Percentiles rank a stretch among this genome's conserved stretches.
Conservation (phyloP, 169 alveolate species). For the Eimeria tenella region DNA sequence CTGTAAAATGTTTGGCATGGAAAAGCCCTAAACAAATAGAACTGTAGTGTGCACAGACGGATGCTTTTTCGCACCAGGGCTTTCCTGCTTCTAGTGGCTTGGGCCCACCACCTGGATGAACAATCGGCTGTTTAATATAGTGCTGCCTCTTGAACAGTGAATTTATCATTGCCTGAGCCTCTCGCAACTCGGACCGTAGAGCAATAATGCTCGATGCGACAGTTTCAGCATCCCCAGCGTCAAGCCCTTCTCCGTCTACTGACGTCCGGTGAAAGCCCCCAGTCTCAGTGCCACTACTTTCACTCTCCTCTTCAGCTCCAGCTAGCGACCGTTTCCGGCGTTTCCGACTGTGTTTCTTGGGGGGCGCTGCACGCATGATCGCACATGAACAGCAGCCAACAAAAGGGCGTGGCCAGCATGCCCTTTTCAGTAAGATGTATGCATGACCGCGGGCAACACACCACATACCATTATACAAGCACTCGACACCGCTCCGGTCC, state of each 20-base stretch:
- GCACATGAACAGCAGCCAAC: neutral
- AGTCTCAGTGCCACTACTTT: slow-evolving; percentile 6
- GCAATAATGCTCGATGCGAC: slow-evolving; percentile 42
- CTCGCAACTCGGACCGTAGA: slow-evolving; percentile 34
- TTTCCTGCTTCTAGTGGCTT: slow-evolving; percentile 52
- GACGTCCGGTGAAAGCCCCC: neutral
- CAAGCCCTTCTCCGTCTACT: slow-evolving; percentile 26
- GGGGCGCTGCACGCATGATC: slow-evolving; percentile 44
- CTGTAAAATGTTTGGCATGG: no score
- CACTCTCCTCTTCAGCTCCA: slow-evolving; percentile 29
- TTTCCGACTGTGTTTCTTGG: neutral
- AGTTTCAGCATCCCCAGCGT: slow-evolving; percentile 3
- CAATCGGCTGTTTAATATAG: slow-evolving; percentile 3
- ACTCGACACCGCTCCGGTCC: no score
- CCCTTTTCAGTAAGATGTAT: no score
- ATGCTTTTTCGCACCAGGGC: slow-evolving; percentile 58
- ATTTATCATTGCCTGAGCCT: slow-evolving; percentile 59
- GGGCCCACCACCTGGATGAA: slow-evolving; percentile 66
- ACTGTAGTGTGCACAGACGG: neutral
- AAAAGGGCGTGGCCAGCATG: no score
- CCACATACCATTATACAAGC: no score
- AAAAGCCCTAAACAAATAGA: neutral
- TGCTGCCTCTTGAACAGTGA: slow-evolving; percentile 42
- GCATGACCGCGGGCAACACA: no score
- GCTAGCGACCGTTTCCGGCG: neutral